Evolutionary conservation across 2,329 filamentous ascomycete genomes (phyloP).

Genomic region (Aspergillus versicolor): DNA sequence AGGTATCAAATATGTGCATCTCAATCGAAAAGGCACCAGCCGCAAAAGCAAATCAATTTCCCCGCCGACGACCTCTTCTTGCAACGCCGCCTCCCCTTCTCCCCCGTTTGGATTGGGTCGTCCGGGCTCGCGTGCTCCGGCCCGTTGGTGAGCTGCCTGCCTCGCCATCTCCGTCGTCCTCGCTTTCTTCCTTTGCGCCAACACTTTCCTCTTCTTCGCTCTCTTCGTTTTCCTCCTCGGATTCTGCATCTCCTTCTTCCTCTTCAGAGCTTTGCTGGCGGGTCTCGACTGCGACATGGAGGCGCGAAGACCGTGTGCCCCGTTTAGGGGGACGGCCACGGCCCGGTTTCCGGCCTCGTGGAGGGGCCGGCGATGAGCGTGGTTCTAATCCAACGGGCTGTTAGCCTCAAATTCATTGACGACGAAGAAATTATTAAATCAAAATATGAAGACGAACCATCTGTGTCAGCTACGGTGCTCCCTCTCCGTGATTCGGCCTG

Average conservation of each 20-base stretch:
- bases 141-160: conserved; percentile 36
- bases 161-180: conserved; percentile 37
- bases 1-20: conserved; percentile 28
- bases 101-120: conserved; percentile 36
- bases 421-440: not conserved
- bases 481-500: conserved; percentile 39
- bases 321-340: conserved; percentile 34
- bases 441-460: conserved; percentile 36
- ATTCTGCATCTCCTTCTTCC: conserved; percentile 41
- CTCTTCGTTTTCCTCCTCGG: conserved; percentile 41
- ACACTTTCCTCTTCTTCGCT: conserved; percentile 40
- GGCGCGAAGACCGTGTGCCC: conserved; percentile 37
- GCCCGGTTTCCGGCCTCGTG: conserved; percentile 38
- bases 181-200: conserved; percentile 35
- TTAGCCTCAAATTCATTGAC: not conserved
- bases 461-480: conserved; percentile 49
- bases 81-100: conserved; percentile 37
- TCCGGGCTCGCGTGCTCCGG: conserved; percentile 37
- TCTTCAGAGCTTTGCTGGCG: conserved; percentile 30
- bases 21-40: conserved; percentile 1
- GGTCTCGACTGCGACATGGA: conserved; percentile 41
- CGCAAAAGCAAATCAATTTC: conserved; percentile 11
- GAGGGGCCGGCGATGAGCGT: conserved; percentile 44
- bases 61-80: conserved; percentile 36
- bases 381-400: conserved; percentile 32